Evolutionary conservation across 345 rosid species (phyloP).

Genomic region (Tarenaya hassleriana): DNA sequence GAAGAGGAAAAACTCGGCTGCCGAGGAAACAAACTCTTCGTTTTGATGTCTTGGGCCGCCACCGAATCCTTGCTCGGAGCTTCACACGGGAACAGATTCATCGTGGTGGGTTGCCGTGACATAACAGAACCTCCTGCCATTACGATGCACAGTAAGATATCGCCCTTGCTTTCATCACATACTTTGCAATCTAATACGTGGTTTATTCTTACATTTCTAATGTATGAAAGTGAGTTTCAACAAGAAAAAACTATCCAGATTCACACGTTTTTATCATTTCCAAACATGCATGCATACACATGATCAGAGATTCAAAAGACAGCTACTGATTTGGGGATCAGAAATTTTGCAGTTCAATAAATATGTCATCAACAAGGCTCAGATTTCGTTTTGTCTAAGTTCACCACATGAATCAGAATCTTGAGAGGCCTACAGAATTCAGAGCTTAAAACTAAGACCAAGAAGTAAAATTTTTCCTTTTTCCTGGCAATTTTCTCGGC

Average conservation of each 20-base stretch:
- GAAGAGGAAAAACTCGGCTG: constrained; percentile 39
- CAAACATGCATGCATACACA: too few species aligned
- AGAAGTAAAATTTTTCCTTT: background rate
- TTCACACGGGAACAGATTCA: constrained; percentile 64
- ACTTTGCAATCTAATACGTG: background rate
- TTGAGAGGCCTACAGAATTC: too few species aligned
- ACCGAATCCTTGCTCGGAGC: constrained; percentile 22
- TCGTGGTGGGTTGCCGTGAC: constrained; percentile 33
- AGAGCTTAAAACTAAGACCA: too few species aligned
- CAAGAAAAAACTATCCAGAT: too few species aligned
- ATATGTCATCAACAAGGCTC: too few species aligned
- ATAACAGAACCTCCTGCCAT: constrained; percentile 15
- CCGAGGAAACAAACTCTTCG: constrained; percentile 60
- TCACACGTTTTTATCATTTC: too few species aligned
- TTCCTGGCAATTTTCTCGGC: background rate
- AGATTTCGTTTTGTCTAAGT: too few species aligned
- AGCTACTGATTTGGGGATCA: too few species aligned
- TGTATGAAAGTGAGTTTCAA: too few species aligned
- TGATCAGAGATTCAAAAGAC: too few species aligned
- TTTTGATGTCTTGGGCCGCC: constrained; percentile 26
- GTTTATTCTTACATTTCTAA: background rate
- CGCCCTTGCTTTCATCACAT: background rate
- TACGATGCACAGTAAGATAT: constrained; percentile 12
- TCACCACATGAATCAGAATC: too few species aligned
- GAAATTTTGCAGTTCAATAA: too few species aligned